Conservation (phyloP, 176 grass and related monocot species). For the Paspalum vaginatum region DNA sequence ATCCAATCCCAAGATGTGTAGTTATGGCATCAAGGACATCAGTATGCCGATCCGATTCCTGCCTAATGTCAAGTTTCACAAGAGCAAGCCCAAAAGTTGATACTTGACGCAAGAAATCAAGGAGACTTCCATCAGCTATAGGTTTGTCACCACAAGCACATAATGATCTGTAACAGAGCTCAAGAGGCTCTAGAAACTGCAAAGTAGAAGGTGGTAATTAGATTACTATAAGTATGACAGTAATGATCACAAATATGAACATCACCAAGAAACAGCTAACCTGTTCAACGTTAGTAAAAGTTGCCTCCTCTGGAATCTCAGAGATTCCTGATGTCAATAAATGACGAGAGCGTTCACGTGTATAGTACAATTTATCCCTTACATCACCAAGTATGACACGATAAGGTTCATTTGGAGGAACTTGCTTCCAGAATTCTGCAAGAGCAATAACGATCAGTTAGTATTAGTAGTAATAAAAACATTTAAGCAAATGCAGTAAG, state of each 20-base stretch:
- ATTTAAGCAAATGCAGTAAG: constrained; percentile 24
- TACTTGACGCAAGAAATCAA: constrained; percentile 98
- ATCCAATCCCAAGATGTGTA: constrained; percentile 84
- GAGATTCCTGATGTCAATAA: constrained; percentile 77
- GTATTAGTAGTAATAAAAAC: background rate
- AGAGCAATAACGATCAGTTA: constrained; percentile 37
- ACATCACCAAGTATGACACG: constrained; percentile 96
- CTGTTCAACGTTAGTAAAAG: constrained; percentile 84
- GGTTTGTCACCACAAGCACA: constrained; percentile 89
- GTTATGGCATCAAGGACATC: constrained; percentile 95
- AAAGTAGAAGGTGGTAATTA: constrained; percentile 28
- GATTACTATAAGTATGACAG: background rate
- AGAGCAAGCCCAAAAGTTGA: constrained; percentile 95
- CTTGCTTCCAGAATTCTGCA: constrained; percentile 97
- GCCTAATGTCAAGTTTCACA: constrained; percentile 97
- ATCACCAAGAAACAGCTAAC: constrained; percentile 43
- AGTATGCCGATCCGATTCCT: constrained; percentile 98
- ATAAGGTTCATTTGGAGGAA: constrained; percentile 95
- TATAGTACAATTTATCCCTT: constrained; percentile 92
- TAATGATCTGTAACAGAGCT: constrained; percentile 92
- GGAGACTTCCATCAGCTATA: constrained; percentile 96
- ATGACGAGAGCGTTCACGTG: constrained; percentile 81
- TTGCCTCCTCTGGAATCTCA: constrained; percentile 66
- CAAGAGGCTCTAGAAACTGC: constrained; percentile 94
- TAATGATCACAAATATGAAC: constrained; percentile 9